Evolutionary conservation across 768 basidiomycete genomes (phyloP).

Genomic region (Kwoniella sp.): DNA sequence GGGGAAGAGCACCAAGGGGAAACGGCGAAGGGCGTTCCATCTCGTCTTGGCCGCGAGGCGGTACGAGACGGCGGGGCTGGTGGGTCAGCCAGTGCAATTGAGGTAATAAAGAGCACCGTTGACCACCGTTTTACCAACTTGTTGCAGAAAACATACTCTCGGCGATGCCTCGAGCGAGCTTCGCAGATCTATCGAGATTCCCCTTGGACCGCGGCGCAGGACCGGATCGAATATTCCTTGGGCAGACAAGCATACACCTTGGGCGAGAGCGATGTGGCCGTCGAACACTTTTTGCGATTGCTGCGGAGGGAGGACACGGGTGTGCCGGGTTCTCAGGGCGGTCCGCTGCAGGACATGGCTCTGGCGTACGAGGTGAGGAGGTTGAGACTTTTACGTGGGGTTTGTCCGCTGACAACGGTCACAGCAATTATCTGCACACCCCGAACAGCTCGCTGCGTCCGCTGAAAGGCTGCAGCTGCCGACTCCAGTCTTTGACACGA

Average conservation of each 20-base stretch:
- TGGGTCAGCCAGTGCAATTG: conserved; percentile 28
- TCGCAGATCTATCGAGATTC: conserved; percentile 50
- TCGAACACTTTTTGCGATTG: conserved; percentile 74
- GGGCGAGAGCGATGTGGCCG: conserved; percentile 77
- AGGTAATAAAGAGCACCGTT: background rate
- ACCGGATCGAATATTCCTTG: conserved; percentile 57
- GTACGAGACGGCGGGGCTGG: conserved; percentile 59
- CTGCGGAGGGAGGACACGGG: conserved; percentile 59
- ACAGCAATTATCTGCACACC: conserved; percentile 73
- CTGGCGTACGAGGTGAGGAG: conserved; percentile 74
- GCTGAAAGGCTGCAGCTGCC: conserved; percentile 65
- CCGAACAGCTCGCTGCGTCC: conserved; percentile 59
- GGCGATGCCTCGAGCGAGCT: conserved; percentile 56
- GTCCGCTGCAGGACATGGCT: conserved; percentile 82
- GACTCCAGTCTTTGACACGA: conserved; percentile 66
- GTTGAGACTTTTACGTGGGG: background rate
- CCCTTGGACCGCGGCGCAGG: conserved; percentile 54
- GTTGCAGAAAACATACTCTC: conserved; percentile 57
- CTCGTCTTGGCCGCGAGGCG: conserved; percentile 57
- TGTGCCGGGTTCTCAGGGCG: conserved; percentile 60
- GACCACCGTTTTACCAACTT: background rate
- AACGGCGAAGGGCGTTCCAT: conserved; percentile 53
- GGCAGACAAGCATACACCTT: conserved; percentile 86
- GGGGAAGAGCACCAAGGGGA: conserved; percentile 40
- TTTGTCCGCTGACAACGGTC: background rate